Evolutionary conservation across 2,329 filamentous ascomycete genomes (phyloP).

Genomic region (Pseudocercospora cruenta): DNA sequence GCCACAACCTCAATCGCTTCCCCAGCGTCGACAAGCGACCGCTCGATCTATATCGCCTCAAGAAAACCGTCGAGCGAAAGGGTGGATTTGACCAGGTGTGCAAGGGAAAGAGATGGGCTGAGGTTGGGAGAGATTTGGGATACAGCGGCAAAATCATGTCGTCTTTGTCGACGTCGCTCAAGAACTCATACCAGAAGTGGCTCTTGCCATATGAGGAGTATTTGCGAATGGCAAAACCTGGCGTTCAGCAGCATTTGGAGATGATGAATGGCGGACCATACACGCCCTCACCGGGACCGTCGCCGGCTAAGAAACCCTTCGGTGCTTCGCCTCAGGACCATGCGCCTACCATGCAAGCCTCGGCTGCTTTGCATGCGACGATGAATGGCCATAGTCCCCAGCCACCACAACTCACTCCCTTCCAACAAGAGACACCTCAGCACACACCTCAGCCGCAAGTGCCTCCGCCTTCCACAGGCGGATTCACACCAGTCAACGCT

Average conservation of each 20-base stretch:
- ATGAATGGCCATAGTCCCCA: conserved; percentile 44
- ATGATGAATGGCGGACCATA: conserved; percentile 89
- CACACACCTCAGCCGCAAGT: conserved; percentile 45
- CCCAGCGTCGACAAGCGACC: conserved; percentile 98
- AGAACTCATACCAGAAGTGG: conserved; percentile 98
- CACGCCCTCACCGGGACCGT: conserved; percentile 75
- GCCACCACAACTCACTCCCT: conserved; percentile 18
- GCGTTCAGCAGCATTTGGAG: conserved; percentile 94
- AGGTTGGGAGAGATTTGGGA: conserved; percentile 92
- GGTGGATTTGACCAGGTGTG: conserved; percentile 96
- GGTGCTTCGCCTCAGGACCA: conserved; percentile 57
- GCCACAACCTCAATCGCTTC: conserved; percentile 88
- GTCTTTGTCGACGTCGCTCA: conserved; percentile 92
- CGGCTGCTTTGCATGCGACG: conserved; percentile 60
- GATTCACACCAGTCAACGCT: conserved; percentile 74
- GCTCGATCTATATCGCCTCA: conserved; percentile 90
- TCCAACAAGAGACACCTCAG: conserved; percentile 49
- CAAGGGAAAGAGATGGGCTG: conserved; percentile 98
- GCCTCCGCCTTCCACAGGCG: conserved; percentile 63
- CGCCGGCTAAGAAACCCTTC: conserved; percentile 66
- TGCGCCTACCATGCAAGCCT: conserved; percentile 67
- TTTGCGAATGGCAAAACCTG: conserved; percentile 83
- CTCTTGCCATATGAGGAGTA: conserved; percentile 97
- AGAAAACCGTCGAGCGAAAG: conserved; percentile 92
- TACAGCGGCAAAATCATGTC: conserved; percentile 99